These are phyloP conservation scores for Sambucus nigra DNA, from an alignment of 129 eudicot species.

Conservation along the genomic window DNA sequence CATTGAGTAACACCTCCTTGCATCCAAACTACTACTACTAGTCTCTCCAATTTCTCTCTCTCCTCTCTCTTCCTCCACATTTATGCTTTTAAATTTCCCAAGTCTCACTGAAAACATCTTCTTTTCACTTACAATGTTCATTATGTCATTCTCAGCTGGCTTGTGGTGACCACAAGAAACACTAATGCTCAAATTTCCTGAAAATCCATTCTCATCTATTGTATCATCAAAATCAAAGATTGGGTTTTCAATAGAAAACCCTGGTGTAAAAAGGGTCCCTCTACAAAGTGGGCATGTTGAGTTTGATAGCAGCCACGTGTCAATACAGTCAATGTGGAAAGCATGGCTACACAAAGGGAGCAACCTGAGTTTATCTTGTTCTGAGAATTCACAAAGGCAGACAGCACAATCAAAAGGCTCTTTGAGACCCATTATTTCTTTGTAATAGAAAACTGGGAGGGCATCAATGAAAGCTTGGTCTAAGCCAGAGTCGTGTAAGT, in stretches of 20 bases:
- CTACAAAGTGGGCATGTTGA: constrained; percentile 95
- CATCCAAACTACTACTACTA: constrained; percentile 68
- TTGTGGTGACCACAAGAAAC: constrained; percentile 33
- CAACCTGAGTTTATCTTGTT: constrained; percentile 60
- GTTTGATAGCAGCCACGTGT: constrained; percentile 86
- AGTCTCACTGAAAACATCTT: constrained; percentile 85
- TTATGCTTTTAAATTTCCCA: constrained; percentile 69
- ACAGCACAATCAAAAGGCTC: constrained; percentile 99
- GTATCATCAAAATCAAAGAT: constrained; percentile 42
- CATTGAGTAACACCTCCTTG: constrained; percentile 93
- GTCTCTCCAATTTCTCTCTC: constrained; percentile 63
- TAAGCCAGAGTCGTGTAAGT: constrained; percentile 76
- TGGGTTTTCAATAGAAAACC: constrained; percentile 67
- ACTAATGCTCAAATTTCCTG: constrained; percentile 19
- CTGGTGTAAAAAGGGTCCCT: constrained; percentile 72
- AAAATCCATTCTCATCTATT: constrained; percentile 36
- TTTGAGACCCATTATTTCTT: constrained; percentile 64
- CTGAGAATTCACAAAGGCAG: constrained; percentile 74
- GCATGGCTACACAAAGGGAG: constrained; percentile 92
- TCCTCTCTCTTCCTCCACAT: constrained; percentile 22
- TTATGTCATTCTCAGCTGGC: constrained; percentile 28
- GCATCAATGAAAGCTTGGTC: constrained; percentile 86
- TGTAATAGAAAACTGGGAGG: constrained; percentile 79
- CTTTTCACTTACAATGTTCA: constrained; percentile 35
- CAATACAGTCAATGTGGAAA: constrained; percentile 88